Evolutionary conservation across 495 filamentous ascomycete genomes (phyloP).

Genomic region (Annulohypoxylon moriforme): DNA sequence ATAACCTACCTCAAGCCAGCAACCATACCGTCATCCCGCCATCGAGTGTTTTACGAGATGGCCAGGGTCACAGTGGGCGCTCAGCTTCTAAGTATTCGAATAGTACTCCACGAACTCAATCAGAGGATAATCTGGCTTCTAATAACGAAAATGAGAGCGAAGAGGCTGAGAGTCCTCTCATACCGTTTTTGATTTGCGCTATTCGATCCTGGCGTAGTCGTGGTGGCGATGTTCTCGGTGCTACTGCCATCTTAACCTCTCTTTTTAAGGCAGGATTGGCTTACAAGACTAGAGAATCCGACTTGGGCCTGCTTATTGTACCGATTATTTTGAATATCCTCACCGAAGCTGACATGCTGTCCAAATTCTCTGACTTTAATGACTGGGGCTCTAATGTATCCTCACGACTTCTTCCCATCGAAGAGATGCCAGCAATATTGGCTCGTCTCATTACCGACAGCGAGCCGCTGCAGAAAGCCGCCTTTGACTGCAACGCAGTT

Average conservation of each 20-base stretch:
- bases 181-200: slow-evolving; percentile 83
- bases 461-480: slow-evolving; percentile 79
- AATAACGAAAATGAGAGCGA: slow-evolving; percentile 56
- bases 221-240: slow-evolving; percentile 76
- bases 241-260: slow-evolving; percentile 81
- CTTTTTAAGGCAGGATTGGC: slow-evolving; percentile 76
- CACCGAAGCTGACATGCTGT: slow-evolving; percentile 59
- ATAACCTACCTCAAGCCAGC: slow-evolving; percentile 24
- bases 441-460: slow-evolving; percentile 83
- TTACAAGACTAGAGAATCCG: slow-evolving; percentile 68
- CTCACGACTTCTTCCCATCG: slow-evolving; percentile 65
- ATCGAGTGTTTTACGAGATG: slow-evolving; percentile 60
- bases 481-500: slow-evolving; percentile 80
- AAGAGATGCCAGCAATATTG: slow-evolving; percentile 78
- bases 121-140: slow-evolving; percentile 41
- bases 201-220: slow-evolving; percentile 69
- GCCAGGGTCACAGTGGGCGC: slow-evolving; percentile 39
- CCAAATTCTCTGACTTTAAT: slow-evolving; percentile 46
- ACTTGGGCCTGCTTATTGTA: slow-evolving; percentile 73
- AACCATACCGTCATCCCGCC: slow-evolving; percentile 66
- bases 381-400: slow-evolving; percentile 51
- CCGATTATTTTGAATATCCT: slow-evolving; percentile 79
- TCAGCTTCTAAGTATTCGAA: slow-evolving; percentile 48
- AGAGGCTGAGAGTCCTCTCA: slow-evolving; percentile 80
- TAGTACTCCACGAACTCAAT: slow-evolving; percentile 39